phyloP scores from a whole-genome alignment of 2,329 filamentous ascomycete species.

The Microascus cirrosus region DNA sequence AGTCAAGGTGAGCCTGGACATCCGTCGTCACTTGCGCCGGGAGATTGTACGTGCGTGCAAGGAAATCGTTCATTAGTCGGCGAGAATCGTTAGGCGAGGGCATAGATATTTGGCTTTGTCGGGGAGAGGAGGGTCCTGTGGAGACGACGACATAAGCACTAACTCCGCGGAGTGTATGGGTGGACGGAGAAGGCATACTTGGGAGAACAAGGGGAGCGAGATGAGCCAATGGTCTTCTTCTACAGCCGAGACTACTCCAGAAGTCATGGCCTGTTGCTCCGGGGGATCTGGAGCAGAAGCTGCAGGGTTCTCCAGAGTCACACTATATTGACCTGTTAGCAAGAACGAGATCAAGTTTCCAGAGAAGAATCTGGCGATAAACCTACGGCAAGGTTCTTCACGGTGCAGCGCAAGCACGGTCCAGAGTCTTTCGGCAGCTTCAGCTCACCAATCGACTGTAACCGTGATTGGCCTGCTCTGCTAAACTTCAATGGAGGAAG shows the following conservation, averaged over 20 bases:
- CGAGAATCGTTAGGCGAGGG: conserved; percentile 37
- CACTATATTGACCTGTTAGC: not conserved
- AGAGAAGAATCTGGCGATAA: not conserved
- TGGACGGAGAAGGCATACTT: not conserved
- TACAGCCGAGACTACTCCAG: conserved; percentile 39
- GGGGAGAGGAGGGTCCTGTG: conserved; percentile 33
- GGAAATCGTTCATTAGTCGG: conserved; percentile 38
- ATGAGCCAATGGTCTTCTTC: conserved; percentile 30
- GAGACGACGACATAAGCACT: conserved; percentile 5
- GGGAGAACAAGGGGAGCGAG: conserved; percentile 5
- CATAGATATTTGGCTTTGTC: conserved; percentile 36
- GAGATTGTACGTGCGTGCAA: conserved; percentile 33
- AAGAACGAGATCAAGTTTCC: not conserved
- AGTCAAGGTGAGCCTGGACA: conserved; percentile 36
- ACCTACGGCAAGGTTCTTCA: conserved; percentile 33
- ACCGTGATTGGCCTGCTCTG: conserved; percentile 37
- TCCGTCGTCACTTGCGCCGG: conserved; percentile 25
- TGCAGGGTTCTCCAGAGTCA: not conserved
- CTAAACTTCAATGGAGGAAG: conserved; percentile 44
- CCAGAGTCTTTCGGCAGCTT: conserved; percentile 33
- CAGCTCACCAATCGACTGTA: conserved; percentile 47
- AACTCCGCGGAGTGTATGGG: conserved; percentile 8
- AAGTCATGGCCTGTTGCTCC: not conserved
- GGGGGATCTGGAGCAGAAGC: not conserved
- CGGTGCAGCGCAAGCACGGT: conserved; percentile 40